Conservation (phyloP, 2,329 filamentous ascomycete species). For the Fonsecaea monophora region DNA sequence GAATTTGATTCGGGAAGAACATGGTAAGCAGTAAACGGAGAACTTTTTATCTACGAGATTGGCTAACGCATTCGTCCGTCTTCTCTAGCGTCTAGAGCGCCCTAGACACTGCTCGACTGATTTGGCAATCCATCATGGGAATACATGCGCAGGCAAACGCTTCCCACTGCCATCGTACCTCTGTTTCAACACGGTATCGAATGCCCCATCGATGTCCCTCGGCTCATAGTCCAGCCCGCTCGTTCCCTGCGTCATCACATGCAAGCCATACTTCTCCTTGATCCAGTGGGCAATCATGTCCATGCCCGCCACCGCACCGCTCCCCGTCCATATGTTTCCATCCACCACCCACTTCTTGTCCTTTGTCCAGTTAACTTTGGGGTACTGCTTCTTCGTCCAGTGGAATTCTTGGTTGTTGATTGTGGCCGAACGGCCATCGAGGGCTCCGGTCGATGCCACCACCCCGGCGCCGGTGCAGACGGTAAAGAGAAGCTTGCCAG, state of each 20-base stretch:
- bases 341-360: constrained; percentile 56
- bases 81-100: background rate
- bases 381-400: constrained; percentile 38
- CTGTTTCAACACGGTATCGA: constrained; percentile 22
- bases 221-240: constrained; percentile 48
- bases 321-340: constrained; percentile 55
- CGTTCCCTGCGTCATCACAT: constrained; percentile 15
- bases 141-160: constrained; percentile 18
- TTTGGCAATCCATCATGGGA: constrained; percentile 2
- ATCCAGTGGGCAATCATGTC: constrained; percentile 54
- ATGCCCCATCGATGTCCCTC: constrained; percentile 43
- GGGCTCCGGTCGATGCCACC: constrained; percentile 46
- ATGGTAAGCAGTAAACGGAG: background rate
- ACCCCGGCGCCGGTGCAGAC: constrained; percentile 29
- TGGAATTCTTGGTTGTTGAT: constrained; percentile 49
- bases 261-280: constrained; percentile 45
- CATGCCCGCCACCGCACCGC: constrained; percentile 56
- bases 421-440: constrained; percentile 55
- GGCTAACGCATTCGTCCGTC: background rate
- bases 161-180: constrained; percentile 22
- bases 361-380: constrained; percentile 54
- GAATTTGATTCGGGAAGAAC: background rate
- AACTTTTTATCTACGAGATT: background rate
- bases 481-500: constrained; percentile 26
- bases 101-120: background rate